Evolutionary conservation across 495 filamentous ascomycete genomes (phyloP).

Genomic region (Aspergillus baeticus): DNA sequence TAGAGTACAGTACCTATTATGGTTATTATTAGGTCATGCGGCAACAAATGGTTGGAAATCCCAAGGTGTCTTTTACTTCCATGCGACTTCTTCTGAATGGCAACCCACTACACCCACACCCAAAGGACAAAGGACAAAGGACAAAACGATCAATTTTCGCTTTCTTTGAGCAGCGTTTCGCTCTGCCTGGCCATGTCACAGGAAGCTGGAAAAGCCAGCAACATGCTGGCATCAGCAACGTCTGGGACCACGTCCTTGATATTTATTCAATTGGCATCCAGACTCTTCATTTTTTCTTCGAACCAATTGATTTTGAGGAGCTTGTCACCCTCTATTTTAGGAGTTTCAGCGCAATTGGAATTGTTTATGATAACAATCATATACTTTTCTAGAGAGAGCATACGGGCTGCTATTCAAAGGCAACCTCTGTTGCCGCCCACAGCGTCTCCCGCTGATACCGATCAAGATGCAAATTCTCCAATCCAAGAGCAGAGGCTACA

Average conservation of each 20-base stretch:
- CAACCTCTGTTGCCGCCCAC: slow-evolving; percentile 47
- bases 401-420: slow-evolving; percentile 82
- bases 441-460: slow-evolving; percentile 4
- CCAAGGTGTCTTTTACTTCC: no score
- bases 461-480: slow-evolving; percentile 1
- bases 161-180: background rate
- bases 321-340: slow-evolving; percentile 78
- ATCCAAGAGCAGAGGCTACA: slow-evolving; percentile 17
- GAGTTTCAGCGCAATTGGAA: slow-evolving; percentile 84
- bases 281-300: slow-evolving; percentile 81
- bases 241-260: slow-evolving; percentile 82
- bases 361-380: slow-evolving; percentile 84
- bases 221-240: slow-evolving; percentile 46
- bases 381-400: slow-evolving; percentile 86
- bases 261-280: slow-evolving; percentile 77
- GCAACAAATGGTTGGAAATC: no score
- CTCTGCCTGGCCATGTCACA: slow-evolving; percentile 14
- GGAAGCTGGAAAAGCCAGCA: slow-evolving; percentile 20
- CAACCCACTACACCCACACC: no score
- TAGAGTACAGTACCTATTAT: no score
- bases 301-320: slow-evolving; percentile 89
- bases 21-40: no score
- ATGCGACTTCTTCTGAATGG: no score
- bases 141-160: background rate
- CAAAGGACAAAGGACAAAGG: no score